Evolutionary conservation across 2,329 filamentous ascomycete species (phyloP).

Genomic region (Colletotrichum musicola): DNA sequence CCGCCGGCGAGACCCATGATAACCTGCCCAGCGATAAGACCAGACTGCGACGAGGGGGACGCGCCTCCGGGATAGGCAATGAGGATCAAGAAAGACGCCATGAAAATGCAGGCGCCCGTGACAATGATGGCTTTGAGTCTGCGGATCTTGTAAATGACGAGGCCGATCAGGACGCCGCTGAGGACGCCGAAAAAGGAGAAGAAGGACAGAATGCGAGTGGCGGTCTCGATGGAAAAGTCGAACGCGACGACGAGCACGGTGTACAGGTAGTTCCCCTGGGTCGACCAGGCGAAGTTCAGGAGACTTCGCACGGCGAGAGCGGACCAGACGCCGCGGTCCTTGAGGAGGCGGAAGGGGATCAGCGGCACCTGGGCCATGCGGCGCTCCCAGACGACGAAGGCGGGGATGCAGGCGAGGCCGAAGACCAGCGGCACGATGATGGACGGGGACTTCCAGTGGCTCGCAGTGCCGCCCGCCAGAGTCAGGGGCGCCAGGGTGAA

Average conservation of each 20-base stretch:
- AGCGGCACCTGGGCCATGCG: conserved; percentile 63
- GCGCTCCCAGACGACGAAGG: conserved; percentile 67
- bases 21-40: conserved; percentile 68
- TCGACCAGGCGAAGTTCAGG: conserved; percentile 66
- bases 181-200: conserved; percentile 68
- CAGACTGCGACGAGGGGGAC: conserved; percentile 54
- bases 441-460: conserved; percentile 63
- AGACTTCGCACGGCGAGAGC: conserved; percentile 66
- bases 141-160: conserved; percentile 64
- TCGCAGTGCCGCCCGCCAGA: conserved; percentile 61
- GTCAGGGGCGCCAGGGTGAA: conserved; percentile 66
- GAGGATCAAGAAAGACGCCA: conserved; percentile 67
- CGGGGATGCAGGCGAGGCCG: conserved; percentile 61
- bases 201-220: conserved; percentile 68
- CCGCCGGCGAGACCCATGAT: conserved; percentile 70
- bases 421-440: conserved; percentile 65
- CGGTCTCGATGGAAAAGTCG: conserved; percentile 65
- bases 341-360: conserved; percentile 68
- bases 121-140: conserved; percentile 71
- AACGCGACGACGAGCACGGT: conserved; percentile 71
- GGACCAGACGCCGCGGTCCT: conserved; percentile 72
- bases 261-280: conserved; percentile 71
- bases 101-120: conserved; percentile 66
- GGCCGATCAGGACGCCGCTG: conserved; percentile 63
- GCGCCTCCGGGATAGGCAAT: conserved; percentile 67